Evolutionary conservation across 2,329 filamentous ascomycete species (phyloP).

Genomic region (Colletotrichum truncatum): DNA sequence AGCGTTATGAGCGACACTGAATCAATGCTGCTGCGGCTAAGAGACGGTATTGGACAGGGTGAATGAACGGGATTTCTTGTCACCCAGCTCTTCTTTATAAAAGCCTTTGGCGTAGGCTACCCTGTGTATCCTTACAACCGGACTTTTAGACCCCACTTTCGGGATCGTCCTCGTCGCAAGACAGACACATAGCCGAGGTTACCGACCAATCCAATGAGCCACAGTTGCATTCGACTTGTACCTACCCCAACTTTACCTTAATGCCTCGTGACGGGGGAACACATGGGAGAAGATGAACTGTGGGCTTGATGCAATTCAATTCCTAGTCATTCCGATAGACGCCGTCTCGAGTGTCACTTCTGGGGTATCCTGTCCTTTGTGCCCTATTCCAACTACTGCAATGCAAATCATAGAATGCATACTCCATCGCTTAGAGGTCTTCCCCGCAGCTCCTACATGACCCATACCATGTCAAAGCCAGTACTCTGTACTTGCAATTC

Average conservation of each 20-base stretch:
- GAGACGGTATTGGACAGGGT: neutral
- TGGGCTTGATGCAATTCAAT: neutral
- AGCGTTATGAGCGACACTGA: neutral
- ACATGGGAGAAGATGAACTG: neutral
- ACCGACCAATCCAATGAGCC: slow-evolving; percentile 27
- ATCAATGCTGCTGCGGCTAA: neutral
- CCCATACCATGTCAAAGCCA: neutral
- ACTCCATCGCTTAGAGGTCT: neutral
- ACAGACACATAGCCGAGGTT: slow-evolving; percentile 32
- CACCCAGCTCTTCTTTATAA: slow-evolving; percentile 21
- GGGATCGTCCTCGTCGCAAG: slow-evolving; percentile 28
- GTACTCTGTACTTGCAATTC: neutral
- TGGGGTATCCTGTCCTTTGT: slow-evolving; percentile 22
- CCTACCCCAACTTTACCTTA: neutral
- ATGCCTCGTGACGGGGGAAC: slow-evolving; percentile 10
- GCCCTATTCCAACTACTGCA: neutral
- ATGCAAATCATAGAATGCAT: neutral
- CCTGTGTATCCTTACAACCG: slow-evolving; percentile 26
- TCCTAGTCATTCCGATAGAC: slow-evolving; percentile 8
- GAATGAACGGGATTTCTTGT: neutral
- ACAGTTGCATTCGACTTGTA: slow-evolving; percentile 4
- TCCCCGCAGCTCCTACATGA: neutral
- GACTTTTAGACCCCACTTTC: slow-evolving; percentile 30
- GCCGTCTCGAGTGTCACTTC: neutral
- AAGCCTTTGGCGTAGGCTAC: slow-evolving; percentile 10